Evolutionary conservation across 176 grass and related monocot genomes (phyloP), one percentile per base, ranked within the genome.

Genomic region (Rhynchospora tenuis): DNA sequence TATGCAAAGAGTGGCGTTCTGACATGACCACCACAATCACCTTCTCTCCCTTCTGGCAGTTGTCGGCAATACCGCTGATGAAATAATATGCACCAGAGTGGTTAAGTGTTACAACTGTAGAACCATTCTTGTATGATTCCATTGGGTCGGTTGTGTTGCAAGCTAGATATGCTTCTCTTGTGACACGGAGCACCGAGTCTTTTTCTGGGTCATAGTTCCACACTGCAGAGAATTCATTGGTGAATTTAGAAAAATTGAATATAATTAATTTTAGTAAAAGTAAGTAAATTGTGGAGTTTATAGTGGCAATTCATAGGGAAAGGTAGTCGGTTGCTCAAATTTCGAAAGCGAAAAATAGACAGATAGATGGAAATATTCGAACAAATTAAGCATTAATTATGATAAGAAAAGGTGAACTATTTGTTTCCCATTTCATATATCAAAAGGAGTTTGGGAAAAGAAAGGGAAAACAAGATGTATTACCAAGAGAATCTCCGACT

Each of bases 21-120:
- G 88, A 93, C 74, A 93, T 56, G 45, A 91, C 91, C 84, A 88
- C 44, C 73, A 93, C 75, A 59, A 82, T 24, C 74, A 93, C 51
- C 63, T 83, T 86, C 67, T 93, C 74, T 26, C 88, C 91, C 83
- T 88, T 90, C 33, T 81, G 72, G 84, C 91, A 93, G 74, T 44
- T 90, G 15, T 87, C 81, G 0, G 84, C 33, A 6, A 78, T 62
- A 59, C 81, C 88, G 75, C 91, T 80, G 51, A 91, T 16, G 86
- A 93, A 93, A 85, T 84, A 93, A 82, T 58, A 78, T 5, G 68
- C 11, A 1, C 86, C 88, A 0, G 88, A 90, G 29, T 52, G 59
- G 12, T 57, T 57, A 7, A 93, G 83, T 29, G 88, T 88, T 80
- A 93, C 91, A 2, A 72, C 9, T 60, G 67, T 89, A 1, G 29